Evolutionary conservation across 2,329 filamentous ascomycete species (phyloP).

Genomic region (Fusarium sp.): DNA sequence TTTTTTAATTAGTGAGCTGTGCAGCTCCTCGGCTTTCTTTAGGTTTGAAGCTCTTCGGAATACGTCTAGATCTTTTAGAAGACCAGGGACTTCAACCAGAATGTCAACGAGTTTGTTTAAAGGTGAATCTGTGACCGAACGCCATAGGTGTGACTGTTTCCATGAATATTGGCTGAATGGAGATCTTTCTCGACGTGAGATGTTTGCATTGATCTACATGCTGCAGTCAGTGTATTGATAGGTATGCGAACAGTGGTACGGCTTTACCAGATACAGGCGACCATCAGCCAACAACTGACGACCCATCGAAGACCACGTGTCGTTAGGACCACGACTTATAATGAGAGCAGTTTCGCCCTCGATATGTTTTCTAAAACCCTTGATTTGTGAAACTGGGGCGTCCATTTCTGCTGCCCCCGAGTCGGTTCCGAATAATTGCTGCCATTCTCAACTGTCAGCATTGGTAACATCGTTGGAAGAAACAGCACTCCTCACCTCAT

Average conservation of each 20-base stretch:
- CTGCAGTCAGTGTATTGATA: rapidly evolving
- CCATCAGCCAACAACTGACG: slow-evolving; percentile 23
- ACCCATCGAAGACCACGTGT: slow-evolving; percentile 11
- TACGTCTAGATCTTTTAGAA: slow-evolving; percentile 6
- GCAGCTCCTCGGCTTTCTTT: background rate
- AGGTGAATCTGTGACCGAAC: slow-evolving; percentile 4
- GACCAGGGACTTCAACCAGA: slow-evolving; percentile 8
- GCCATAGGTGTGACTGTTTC: slow-evolving; percentile 19
- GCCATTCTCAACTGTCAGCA: background rate
- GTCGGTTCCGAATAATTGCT: slow-evolving; percentile 17
- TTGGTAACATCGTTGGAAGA: rapidly evolving
- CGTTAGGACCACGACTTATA: background rate
- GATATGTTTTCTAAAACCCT: slow-evolving; percentile 8
- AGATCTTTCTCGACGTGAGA: slow-evolving; percentile 2
- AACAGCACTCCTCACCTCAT: background rate
- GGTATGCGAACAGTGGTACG: rapidly evolving
- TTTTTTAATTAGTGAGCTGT: rapidly evolving
- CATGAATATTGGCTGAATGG: slow-evolving; percentile 2
- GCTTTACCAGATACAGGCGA: slow-evolving; percentile 9
- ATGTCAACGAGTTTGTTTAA: slow-evolving; percentile 19
- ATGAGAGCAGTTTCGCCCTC: slow-evolving; percentile 27
- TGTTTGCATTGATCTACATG: slow-evolving; percentile 10
- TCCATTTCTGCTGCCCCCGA: background rate
- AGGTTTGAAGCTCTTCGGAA: background rate
- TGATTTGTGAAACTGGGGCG: background rate